These are phyloP conservation scores for Plasmodium billcollinsi DNA, from an alignment of 169 alveolate genomes.

Conservation along the genomic window DNA sequence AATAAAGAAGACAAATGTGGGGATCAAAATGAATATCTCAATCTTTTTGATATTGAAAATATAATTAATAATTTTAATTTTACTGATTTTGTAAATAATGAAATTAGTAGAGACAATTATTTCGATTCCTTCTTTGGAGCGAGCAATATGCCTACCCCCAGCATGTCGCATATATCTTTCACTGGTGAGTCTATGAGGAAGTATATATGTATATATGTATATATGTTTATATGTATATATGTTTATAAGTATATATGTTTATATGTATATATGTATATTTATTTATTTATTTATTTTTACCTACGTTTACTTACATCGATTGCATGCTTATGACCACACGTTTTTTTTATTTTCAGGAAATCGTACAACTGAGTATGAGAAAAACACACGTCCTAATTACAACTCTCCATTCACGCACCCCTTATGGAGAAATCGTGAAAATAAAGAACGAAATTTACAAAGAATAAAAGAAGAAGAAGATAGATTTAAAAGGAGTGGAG, in stretches of 20 bases:
- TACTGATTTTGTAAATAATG: conserved; percentile 29
- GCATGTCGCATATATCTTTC: neutral
- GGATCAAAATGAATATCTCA: conserved; percentile 25
- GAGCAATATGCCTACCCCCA: neutral
- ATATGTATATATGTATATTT: neutral
- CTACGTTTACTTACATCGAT: too few species aligned
- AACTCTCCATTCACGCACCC: neutral
- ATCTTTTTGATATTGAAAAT: conserved; percentile 58
- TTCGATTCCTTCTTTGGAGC: neutral
- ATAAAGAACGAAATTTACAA: neutral
- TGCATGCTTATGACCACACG: too few species aligned
- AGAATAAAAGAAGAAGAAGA: neutral
- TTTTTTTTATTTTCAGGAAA: too few species aligned
- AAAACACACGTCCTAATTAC: too few species aligned
- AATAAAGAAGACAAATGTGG: conserved; percentile 5
- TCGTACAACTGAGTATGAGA: too few species aligned
- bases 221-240: neutral
- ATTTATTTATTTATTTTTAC: too few species aligned
- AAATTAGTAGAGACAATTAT: conserved; percentile 14
- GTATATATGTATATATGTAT: neutral
- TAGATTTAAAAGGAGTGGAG: neutral
- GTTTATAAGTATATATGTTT: too few species aligned
- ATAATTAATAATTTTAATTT: conserved; percentile 53
- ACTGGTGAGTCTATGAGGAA: neutral
- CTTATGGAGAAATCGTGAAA: neutral